A percentile compares a stretch with the other conserved stretches of the same genome.
Conservation (phyloP, 495 filamentous ascomycete genomes). For the Neurospora sp. region DNA sequence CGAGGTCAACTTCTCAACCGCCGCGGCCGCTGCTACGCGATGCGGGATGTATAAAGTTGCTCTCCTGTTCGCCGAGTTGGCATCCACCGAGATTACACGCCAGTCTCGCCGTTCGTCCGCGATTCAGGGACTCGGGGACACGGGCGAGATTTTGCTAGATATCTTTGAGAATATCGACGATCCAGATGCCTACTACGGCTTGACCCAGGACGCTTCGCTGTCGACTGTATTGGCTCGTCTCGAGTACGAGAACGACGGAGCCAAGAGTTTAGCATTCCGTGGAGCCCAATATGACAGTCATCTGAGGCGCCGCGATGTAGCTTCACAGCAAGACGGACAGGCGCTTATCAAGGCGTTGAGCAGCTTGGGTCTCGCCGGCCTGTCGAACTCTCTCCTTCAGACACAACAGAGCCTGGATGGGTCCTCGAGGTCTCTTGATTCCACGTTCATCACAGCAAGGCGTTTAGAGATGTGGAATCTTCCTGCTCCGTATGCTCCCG, state of each 20-base stretch:
- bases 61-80: constrained; percentile 71
- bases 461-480: constrained; percentile 92
- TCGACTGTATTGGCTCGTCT: constrained; percentile 66
- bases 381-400: constrained; percentile 63
- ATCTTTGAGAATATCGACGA: constrained; percentile 91
- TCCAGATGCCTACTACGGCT: constrained; percentile 92
- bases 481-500: constrained; percentile 52
- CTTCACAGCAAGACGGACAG: constrained; percentile 33
- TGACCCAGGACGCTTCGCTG: constrained; percentile 66
- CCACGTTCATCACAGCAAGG: constrained; percentile 69
- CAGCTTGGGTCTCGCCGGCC: constrained; percentile 56
- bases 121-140: constrained; percentile 39
- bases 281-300: constrained; percentile 88
- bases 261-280: constrained; percentile 81
- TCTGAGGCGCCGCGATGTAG: constrained; percentile 41
- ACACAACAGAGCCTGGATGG: constrained; percentile 46
- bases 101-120: constrained; percentile 59
- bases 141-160: constrained; percentile 57
- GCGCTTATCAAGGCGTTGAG: constrained; percentile 53
- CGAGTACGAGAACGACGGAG: constrained; percentile 84
- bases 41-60: constrained; percentile 85
- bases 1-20: constrained; percentile 63
- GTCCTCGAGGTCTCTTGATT: constrained; percentile 48
- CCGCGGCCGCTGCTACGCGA: constrained; percentile 62
- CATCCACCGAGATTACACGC: constrained; percentile 42